phyloP scores from a whole-genome alignment of 805 yeast species.

The Metschnikowia aberdeeniae region DNA sequence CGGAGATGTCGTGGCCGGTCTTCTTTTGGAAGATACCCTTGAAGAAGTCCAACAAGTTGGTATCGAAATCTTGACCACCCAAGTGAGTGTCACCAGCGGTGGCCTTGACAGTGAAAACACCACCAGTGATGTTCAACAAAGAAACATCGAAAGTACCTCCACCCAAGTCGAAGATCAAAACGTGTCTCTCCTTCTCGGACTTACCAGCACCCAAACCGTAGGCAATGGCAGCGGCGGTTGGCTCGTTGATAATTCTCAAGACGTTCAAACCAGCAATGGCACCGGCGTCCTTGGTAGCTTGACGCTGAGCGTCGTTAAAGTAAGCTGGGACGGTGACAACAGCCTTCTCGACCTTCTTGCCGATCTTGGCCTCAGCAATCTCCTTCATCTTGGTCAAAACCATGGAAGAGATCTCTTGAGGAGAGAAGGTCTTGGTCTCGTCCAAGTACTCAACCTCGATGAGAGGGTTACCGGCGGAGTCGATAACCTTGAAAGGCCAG shows the following conservation, averaged over 20 bases:
- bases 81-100: conserved; percentile 59
- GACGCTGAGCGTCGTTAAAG: conserved; percentile 49
- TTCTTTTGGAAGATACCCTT: conserved; percentile 45
- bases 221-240: conserved; percentile 55
- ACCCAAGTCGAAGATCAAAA: conserved; percentile 90
- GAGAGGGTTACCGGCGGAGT: conserved; percentile 44
- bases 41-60: conserved; percentile 47
- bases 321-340: conserved; percentile 49
- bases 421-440: conserved; percentile 45
- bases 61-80: conserved; percentile 52
- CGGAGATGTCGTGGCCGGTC: conserved; percentile 44
- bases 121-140: conserved; percentile 85
- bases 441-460: conserved; percentile 46
- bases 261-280: conserved; percentile 49
- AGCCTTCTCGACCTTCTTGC: conserved; percentile 62
- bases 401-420: conserved; percentile 48
- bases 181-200: conserved; percentile 54
- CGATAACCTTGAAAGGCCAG: conserved; percentile 46
- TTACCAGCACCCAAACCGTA: conserved; percentile 25
- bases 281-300: conserved; percentile 51
- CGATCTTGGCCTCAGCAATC: conserved; percentile 88
- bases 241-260: conserved; percentile 47
- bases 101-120: conserved; percentile 95
- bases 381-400: conserved; percentile 49
- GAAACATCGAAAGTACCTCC: conserved; percentile 99